Percentiles rank a stretch among this genome's conserved stretches.
phyloP scores from a whole-genome alignment of 2,329 filamentous ascomycete genomes.

The Pleomassaria siparia region DNA sequence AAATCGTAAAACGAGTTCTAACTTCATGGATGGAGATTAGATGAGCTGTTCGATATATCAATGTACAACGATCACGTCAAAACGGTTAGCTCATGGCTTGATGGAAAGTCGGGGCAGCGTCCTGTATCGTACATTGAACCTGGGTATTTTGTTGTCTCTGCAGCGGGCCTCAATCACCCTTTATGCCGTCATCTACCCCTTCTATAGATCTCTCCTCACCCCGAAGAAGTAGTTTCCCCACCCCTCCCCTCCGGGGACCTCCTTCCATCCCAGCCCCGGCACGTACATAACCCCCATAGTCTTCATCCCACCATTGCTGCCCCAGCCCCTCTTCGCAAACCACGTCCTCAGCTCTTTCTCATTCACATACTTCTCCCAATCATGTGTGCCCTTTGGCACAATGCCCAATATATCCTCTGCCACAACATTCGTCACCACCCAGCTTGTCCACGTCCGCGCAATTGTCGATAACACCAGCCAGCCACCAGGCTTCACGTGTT shows the following conservation, averaged over 20 bases:
- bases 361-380: constrained; percentile 96
- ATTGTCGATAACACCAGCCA: constrained; percentile 95
- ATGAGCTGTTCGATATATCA: neutral
- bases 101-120: neutral
- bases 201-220: constrained; percentile 57
- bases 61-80: neutral
- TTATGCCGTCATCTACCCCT: neutral
- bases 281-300: constrained; percentile 87
- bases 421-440: constrained; percentile 87
- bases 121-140: constrained; percentile 19
- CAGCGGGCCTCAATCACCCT: too few species aligned
- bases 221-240: constrained; percentile 97
- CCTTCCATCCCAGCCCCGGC: constrained; percentile 86
- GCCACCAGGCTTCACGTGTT: constrained; percentile 83
- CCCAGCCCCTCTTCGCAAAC: constrained; percentile 48
- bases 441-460: constrained; percentile 83
- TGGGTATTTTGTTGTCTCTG: constrained; percentile 27
- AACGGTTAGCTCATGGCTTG: neutral
- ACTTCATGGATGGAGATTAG: neutral
- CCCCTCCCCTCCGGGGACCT: constrained; percentile 77
- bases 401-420: constrained; percentile 86
- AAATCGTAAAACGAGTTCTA: neutral
- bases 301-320: constrained; percentile 44
- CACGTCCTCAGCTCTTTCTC: constrained; percentile 68
- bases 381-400: constrained; percentile 90